Percentiles rank a stretch among this genome's conserved stretches.
Evolutionary conservation across 2,329 filamentous ascomycete genomes (phyloP).

Genomic region (Rhynchosporium graminicola): DNA sequence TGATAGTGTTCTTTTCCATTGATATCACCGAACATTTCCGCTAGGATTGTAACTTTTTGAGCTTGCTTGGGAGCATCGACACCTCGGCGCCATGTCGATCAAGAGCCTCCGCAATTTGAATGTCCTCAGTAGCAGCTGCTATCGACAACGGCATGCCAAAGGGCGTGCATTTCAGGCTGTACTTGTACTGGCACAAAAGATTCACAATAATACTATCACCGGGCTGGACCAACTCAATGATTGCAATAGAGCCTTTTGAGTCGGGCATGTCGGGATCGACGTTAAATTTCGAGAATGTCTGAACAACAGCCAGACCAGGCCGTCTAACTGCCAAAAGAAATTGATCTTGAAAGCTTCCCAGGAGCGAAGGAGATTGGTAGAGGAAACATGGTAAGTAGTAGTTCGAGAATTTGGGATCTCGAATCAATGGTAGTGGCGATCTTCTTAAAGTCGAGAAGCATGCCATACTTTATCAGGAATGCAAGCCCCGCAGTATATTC

Average conservation of each 20-base stretch:
- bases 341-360: too few species aligned
- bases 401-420: too few species aligned
- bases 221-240: neutral
- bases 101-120: neutral
- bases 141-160: conserved; percentile 7
- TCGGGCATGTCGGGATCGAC: neutral
- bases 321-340: neutral
- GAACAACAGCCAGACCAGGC: neutral
- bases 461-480: too few species aligned
- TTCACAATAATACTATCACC: neutral
- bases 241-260: neutral
- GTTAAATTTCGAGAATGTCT: neutral
- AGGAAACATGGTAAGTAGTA: too few species aligned
- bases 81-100: neutral
- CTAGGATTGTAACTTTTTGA: too few species aligned
- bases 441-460: too few species aligned
- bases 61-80: too few species aligned
- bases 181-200: neutral
- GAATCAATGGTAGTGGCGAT: too few species aligned
- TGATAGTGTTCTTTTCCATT: too few species aligned
- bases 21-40: too few species aligned
- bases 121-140: conserved; percentile 5
- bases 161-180: neutral
- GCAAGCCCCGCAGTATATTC: too few species aligned
- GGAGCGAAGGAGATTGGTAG: too few species aligned